Evolutionary conservation across 2,329 filamentous ascomycete species (phyloP), one percentile per base, ranked within the genome.

Genomic region (Aspergillus awamori): DNA sequence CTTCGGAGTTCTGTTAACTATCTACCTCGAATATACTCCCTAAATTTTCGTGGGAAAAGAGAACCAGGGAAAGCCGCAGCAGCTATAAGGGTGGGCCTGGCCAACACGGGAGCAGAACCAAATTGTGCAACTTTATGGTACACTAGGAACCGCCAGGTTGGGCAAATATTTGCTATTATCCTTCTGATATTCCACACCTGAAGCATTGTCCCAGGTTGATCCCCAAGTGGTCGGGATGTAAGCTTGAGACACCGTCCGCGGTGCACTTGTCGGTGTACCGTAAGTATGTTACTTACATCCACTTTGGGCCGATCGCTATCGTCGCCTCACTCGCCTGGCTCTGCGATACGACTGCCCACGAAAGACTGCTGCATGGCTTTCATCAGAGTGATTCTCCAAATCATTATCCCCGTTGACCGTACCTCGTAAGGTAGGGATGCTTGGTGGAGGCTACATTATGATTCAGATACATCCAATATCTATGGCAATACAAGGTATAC

Each of bases 61-160:
- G 36, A 45, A 33, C 8, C 26, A 28, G 15, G 5, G 15, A 10
- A 33, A 17, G 26, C 17, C 41, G n/a, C 41, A 36, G 20, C 10
- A 24, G 41, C 22, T 24, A 20, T 24, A 7, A 10, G 10, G 41
- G 47, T 43, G 53, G 53, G 53, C n/a, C 53, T 43, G 15, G 24
- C 39, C 28, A 47, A 56, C 39, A 56, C 39, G 53, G 53, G 24
- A 56, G 45, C 38, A 47, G 39, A 45, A 43, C 39, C 53, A 55
- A 43, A 45, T 10, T 17, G 28, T 17, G 15, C 47, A 15, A 20
- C 41, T 28, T 15, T 47, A 17, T 47, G 53, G 53, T 56, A 56
- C 53, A 39, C 53, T 56, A 47, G 39, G 17, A n/a, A 36, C 11
- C 11, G 26, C n/a, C 28, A 10, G 26, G 28, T 51, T 15, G n/a